Evolutionary conservation across 306 rosid species (phyloP).

Genomic region (Cicer chorassanicum): DNA sequence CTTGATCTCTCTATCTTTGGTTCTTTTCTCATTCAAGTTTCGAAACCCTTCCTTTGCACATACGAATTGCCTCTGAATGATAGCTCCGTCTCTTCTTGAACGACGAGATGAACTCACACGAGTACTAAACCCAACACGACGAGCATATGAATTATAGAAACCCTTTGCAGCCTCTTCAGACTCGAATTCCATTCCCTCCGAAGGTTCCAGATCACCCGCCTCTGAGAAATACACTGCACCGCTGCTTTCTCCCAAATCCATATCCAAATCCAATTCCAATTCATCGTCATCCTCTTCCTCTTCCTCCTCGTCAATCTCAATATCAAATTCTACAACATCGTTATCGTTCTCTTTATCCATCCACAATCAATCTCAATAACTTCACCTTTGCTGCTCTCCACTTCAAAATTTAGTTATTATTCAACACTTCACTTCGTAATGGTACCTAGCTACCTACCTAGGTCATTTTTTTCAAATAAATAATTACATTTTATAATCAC

Average conservation of each 20-base stretch:
- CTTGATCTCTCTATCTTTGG: constrained; percentile 98
- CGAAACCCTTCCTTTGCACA: constrained; percentile 98
- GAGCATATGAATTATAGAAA: constrained; percentile 94
- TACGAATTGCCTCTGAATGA: constrained; percentile 94
- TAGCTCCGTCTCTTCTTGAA: constrained; percentile 96
- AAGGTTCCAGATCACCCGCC: constrained; percentile 90
- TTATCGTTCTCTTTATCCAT: constrained; percentile 46
- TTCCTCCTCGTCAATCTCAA: constrained; percentile 64
- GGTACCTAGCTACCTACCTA: no score
- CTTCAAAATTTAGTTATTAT: no score
- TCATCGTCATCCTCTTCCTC: neutral
- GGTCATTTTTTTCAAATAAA: no score
- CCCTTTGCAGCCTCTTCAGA: constrained; percentile 99
- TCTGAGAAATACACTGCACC: constrained; percentile 74
- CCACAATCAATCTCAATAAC: no score
- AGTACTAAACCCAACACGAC: constrained; percentile 97
- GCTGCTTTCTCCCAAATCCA: constrained; percentile 67
- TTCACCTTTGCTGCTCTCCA: no score
- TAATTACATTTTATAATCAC: no score
- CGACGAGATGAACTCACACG: constrained; percentile 98
- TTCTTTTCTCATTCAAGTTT: constrained; percentile 94
- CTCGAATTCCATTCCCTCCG: constrained; percentile 95
- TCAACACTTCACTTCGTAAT: no score
- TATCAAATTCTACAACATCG: constrained; percentile 86
- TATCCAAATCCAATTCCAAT: constrained; percentile 29